Conservation (phyloP, 2,329 filamentous ascomycete species). For the Dendrostoma leiphaemia region DNA sequence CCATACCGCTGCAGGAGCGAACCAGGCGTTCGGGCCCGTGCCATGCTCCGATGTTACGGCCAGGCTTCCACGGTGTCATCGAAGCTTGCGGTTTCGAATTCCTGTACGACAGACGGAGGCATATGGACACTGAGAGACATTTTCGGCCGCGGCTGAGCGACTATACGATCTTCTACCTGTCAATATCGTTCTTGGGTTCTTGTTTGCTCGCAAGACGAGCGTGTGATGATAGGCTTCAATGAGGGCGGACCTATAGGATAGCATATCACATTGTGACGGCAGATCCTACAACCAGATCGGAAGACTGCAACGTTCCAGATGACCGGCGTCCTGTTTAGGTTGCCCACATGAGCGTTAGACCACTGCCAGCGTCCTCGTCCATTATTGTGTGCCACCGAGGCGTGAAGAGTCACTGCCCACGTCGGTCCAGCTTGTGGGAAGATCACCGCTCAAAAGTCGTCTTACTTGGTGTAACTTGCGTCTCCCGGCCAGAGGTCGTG, state of each 20-base stretch:
- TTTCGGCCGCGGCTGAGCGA: not conserved
- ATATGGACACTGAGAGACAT: not conserved
- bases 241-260: not conserved
- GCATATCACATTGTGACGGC: not conserved
- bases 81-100: not conserved
- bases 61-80: not conserved
- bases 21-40: constrained; percentile 2
- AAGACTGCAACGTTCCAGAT: not conserved
- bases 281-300: not conserved
- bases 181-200: too few relatives aligned
- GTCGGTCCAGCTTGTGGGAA: not conserved
- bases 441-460: not conserved
- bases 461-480: not conserved
- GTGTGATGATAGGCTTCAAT: too few relatives aligned
- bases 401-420: not conserved
- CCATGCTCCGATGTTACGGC: not conserved
- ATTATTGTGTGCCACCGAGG: not conserved
- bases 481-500: not conserved
- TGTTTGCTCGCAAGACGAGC: too few relatives aligned
- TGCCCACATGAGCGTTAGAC: not conserved
- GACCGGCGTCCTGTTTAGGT: not conserved
- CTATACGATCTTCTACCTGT: not conserved
- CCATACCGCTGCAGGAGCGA: not conserved
- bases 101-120: not conserved
- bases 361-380: not conserved